Percentiles rank a stretch among this genome's conserved stretches.
phyloP scores from a whole-genome alignment of 2,329 filamentous ascomycete genomes.

The Mycosphaerella arachidis region DNA sequence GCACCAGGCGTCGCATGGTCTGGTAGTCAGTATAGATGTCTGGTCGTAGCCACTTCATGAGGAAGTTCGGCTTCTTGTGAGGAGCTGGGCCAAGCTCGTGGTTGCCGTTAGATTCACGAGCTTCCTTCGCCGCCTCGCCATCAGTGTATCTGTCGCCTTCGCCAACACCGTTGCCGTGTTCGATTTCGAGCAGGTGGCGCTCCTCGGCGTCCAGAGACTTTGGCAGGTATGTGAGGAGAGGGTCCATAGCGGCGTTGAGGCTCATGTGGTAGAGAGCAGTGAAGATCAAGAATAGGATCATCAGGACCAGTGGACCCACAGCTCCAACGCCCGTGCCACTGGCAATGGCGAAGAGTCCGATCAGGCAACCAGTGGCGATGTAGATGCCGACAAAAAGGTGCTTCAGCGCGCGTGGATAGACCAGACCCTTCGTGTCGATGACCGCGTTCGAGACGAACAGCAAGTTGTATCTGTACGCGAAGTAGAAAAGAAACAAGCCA shows the following conservation, averaged over 20 bases:
- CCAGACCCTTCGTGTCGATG: conserved; percentile 82
- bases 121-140: conserved; percentile 25
- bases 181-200: conserved; percentile 32
- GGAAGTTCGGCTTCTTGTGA: conserved; percentile 52
- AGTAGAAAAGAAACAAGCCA: conserved; percentile 75
- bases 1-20: conserved; percentile 65
- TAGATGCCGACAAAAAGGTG: conserved; percentile 83
- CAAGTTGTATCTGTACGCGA: conserved; percentile 86
- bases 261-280: conserved; percentile 71
- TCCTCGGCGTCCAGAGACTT: conserved; percentile 38
- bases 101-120: conserved; percentile 20
- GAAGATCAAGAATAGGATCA: conserved; percentile 72
- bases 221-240: conserved; percentile 73
- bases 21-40: conserved; percentile 71
- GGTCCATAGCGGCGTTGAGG: conserved; percentile 67
- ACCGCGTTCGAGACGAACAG: conserved; percentile 78
- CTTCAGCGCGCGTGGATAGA: conserved; percentile 82
- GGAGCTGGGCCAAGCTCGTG: conserved; percentile 31
- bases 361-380: conserved; percentile 70
- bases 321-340: conserved; percentile 47
- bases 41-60: conserved; percentile 69
- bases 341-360: conserved; percentile 72
- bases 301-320: conserved; percentile 66
- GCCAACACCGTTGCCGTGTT: conserved; percentile 27
- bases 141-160: conserved; percentile 23